phyloP scores from a whole-genome alignment of 345 rosid species.

The Limnanthes douglasii region DNA sequence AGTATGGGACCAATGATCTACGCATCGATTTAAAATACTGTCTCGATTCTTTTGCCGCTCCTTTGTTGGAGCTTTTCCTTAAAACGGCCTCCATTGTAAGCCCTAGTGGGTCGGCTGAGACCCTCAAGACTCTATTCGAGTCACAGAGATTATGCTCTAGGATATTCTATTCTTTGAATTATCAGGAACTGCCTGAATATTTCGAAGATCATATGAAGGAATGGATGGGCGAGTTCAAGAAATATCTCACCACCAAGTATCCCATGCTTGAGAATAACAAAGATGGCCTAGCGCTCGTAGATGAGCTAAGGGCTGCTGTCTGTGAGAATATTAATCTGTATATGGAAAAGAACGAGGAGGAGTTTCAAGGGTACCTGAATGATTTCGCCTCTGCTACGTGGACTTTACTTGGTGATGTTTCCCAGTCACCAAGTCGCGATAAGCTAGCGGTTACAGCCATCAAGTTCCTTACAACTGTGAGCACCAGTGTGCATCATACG shows the following conservation, averaged over 20 bases:
- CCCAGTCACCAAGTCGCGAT: conserved; percentile 61
- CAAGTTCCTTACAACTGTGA: conserved; percentile 89
- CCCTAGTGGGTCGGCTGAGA: conserved; percentile 29
- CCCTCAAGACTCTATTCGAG: conserved; percentile 52
- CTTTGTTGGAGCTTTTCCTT: conserved; percentile 51
- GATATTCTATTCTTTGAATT: conserved; percentile 73
- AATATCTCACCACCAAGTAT: conserved; percentile 47
- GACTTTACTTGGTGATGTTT: conserved; percentile 70
- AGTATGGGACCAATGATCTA: conserved; percentile 67
- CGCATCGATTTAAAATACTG: conserved; percentile 75
- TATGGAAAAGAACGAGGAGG: conserved; percentile 95
- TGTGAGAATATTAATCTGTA: conserved; percentile 92
- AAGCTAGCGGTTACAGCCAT: conserved; percentile 74
- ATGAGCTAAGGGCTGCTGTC: conserved; percentile 70
- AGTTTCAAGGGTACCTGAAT: conserved; percentile 51
- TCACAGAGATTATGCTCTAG: conserved; percentile 83
- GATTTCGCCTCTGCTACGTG: conserved; percentile 77
- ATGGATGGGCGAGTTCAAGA: conserved; percentile 88
- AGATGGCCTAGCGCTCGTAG: conserved; percentile 43
- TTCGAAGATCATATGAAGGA: conserved; percentile 92
- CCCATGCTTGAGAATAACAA: conserved; percentile 38
- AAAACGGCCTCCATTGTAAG: conserved; percentile 44
- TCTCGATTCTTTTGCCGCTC: conserved; percentile 53
- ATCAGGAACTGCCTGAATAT: conserved; percentile 83
- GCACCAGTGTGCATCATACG: conserved; percentile 85